A percentile compares a stretch with the other conserved stretches of the same genome.
These are phyloP conservation scores for Plasmodium knowlesi DNA, from an alignment of 169 alveolate species.

Conservation along the genomic window DNA sequence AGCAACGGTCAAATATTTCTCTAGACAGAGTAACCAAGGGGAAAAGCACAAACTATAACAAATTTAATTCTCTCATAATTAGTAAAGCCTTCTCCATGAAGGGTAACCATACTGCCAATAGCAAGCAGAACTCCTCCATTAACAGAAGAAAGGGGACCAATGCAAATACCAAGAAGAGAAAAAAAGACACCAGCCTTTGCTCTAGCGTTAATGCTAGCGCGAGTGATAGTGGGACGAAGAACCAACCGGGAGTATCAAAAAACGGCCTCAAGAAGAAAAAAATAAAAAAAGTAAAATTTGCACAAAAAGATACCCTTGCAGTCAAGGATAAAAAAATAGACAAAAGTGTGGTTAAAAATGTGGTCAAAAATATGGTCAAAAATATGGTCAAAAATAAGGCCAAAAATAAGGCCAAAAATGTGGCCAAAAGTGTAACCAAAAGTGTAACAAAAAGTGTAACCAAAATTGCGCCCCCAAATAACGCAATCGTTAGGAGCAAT, in stretches of 20 bases:
- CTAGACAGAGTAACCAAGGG: constrained; percentile 62
- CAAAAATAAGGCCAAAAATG: constrained; percentile 22
- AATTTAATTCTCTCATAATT: constrained; percentile 37
- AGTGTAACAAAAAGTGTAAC: not conserved
- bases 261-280: constrained; percentile 8
- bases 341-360: constrained; percentile 33
- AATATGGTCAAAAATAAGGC: not conserved
- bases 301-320: not conserved
- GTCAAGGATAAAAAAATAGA: constrained; percentile 36
- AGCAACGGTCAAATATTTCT: constrained; percentile 47
- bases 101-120: not conserved
- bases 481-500: not conserved
- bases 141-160: not conserved
- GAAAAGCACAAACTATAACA: constrained; percentile 52
- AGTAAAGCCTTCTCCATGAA: constrained; percentile 50
- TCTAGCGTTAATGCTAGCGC: not conserved
- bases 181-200: not conserved
- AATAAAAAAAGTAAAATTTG: constrained; percentile 17
- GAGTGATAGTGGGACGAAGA: not conserved
- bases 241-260: not conserved
- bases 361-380: constrained; percentile 13
- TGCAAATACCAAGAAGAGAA: constrained; percentile 1
- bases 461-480: not conserved
- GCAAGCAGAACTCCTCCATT: constrained; percentile 1
- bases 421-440: constrained; percentile 1